These are phyloP conservation scores for Penicillium crustosum DNA, from an alignment of 2,329 filamentous ascomycete genomes.

Conservation along the genomic window DNA sequence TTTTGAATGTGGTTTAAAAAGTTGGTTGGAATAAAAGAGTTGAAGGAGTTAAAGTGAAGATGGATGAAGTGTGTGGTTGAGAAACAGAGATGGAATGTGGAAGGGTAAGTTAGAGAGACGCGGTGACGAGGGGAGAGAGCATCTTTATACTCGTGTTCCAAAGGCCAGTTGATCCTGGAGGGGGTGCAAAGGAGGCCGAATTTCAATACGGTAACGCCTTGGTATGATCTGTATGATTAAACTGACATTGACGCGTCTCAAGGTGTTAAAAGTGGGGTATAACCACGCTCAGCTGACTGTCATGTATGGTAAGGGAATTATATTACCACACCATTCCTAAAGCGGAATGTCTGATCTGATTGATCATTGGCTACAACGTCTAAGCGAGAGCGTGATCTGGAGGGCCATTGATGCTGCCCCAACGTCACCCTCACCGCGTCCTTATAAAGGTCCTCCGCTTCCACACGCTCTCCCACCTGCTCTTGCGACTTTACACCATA, in stretches of 20 bases:
- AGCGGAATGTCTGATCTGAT: constrained; percentile 35
- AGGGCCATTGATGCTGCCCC: constrained; percentile 38
- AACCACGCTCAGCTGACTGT: constrained; percentile 25
- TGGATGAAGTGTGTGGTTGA: constrained; percentile 38
- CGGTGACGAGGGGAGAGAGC: constrained; percentile 42
- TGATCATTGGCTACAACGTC: constrained; percentile 43
- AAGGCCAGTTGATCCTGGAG: constrained; percentile 47
- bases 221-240: constrained; percentile 52
- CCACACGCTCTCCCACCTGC: constrained; percentile 34
- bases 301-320: constrained; percentile 17
- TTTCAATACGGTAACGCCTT: constrained; percentile 45
- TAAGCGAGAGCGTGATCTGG: constrained; percentile 51
- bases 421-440: constrained; percentile 46
- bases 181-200: constrained; percentile 45
- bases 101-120: constrained; percentile 38
- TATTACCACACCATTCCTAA: constrained; percentile 32
- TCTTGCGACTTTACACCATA: constrained; percentile 27
- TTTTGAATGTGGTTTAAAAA: constrained; percentile 56
- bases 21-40: constrained; percentile 27
- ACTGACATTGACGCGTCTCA: constrained; percentile 25
- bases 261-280: constrained; percentile 9
- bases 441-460: constrained; percentile 45
- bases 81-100: constrained; percentile 35
- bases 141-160: constrained; percentile 49
- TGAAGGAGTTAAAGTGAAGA: constrained; percentile 19